Evolutionary conservation across 2,329 filamentous ascomycete species (phyloP).

Genomic region (Sporothrix luriei): DNA sequence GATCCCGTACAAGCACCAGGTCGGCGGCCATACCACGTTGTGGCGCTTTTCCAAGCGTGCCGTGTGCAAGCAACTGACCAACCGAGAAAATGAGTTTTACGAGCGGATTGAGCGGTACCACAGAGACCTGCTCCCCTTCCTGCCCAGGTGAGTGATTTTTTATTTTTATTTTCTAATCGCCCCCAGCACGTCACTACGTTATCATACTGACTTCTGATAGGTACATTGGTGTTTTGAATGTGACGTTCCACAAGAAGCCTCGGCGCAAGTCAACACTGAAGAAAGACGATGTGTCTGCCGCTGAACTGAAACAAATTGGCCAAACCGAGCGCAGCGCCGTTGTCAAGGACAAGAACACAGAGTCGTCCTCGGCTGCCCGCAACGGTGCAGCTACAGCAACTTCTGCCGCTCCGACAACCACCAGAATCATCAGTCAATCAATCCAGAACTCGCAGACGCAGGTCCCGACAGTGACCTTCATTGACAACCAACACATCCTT

Average conservation of each 20-base stretch:
- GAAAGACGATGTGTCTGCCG: slow-evolving; percentile 50
- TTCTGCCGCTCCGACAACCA: background rate
- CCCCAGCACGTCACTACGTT: background rate
- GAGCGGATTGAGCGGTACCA: slow-evolving; percentile 92
- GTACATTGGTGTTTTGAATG: slow-evolving; percentile 96
- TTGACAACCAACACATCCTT: slow-evolving; percentile 91
- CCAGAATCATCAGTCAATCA: slow-evolving; percentile 69
- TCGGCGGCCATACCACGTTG: slow-evolving; percentile 92
- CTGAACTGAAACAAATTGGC: slow-evolving; percentile 46
- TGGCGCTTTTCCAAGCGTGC: slow-evolving; percentile 94
- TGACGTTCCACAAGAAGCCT: slow-evolving; percentile 84
- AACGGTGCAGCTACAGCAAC: slow-evolving; percentile 25
- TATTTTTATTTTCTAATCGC: too few relatives aligned
- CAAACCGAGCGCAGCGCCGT: slow-evolving; percentile 38
- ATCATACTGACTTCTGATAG: slow-evolving; percentile 48
- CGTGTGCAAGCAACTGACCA: slow-evolving; percentile 97
- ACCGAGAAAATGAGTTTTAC: slow-evolving; percentile 97
- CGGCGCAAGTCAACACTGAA: slow-evolving; percentile 64
- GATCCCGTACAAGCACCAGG: slow-evolving; percentile 96
- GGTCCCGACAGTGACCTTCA: slow-evolving; percentile 87
- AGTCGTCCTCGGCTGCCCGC: background rate
- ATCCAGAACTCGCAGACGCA: slow-evolving; percentile 65
- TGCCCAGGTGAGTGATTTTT: slow-evolving; percentile 67
- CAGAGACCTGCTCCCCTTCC: slow-evolving; percentile 83
- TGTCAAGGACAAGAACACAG: slow-evolving; percentile 33